phyloP scores from a whole-genome alignment of 805 yeast species.

The Candida adriatica region DNA sequence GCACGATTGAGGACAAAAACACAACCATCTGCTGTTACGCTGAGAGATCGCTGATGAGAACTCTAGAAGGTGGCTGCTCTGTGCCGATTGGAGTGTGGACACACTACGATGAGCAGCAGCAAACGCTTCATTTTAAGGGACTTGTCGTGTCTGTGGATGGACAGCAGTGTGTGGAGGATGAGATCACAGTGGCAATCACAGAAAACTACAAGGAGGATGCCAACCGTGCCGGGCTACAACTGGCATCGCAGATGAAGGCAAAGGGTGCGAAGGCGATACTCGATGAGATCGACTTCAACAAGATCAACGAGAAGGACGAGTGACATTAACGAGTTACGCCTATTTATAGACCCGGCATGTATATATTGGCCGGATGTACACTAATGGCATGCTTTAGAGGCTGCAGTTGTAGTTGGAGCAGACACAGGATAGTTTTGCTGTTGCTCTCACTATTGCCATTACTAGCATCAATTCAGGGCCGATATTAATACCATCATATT shows the following conservation, averaged over 20 bases:
- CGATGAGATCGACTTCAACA: conserved; percentile 70
- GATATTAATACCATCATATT: too few relatives aligned
- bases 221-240: conserved; percentile 54
- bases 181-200: conserved; percentile 24
- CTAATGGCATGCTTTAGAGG: too few relatives aligned
- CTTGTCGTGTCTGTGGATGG: conserved; percentile 88
- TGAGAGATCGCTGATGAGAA: conserved; percentile 80
- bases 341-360: too few relatives aligned
- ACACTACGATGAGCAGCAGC: conserved; percentile 38
- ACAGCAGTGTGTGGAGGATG: conserved; percentile 53
- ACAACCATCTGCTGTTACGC: conserved; percentile 76
- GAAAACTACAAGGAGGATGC: conserved; percentile 52
- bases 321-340: too few relatives aligned
- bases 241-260: conserved; percentile 61
- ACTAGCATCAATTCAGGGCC: too few relatives aligned
- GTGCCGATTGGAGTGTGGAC: conserved; percentile 92
- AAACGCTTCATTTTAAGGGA: conserved; percentile 50
- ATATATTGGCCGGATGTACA: neutral
- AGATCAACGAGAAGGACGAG: conserved; percentile 35
- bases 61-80: conserved; percentile 95
- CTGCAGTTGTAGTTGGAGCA: too few relatives aligned
- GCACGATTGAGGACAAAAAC: conserved; percentile 55
- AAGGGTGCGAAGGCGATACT: conserved; percentile 81
- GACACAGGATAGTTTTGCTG: too few relatives aligned
- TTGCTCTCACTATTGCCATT: too few relatives aligned